Evolutionary conservation across 2,329 filamentous ascomycete genomes (phyloP), one percentile per base, ranked within the genome.

Genomic region (Lizonia empirigonia): DNA sequence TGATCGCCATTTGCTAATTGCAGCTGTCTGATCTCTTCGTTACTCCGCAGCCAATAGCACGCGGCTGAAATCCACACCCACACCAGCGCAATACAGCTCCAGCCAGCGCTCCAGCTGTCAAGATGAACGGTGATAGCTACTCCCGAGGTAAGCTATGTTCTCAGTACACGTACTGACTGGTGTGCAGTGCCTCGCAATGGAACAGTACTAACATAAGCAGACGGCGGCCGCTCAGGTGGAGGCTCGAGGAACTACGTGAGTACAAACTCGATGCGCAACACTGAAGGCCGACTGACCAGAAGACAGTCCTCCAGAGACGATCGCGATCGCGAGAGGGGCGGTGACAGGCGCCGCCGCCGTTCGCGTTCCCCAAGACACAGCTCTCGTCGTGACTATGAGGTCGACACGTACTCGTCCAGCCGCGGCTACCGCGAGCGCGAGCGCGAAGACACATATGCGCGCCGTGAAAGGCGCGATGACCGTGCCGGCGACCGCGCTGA

Each of bases 351-450:
- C 64, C 82, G 81, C 58, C 83, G 91, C 76, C 88, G 93, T 59
- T 96, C 92, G 55, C 86, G 93, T 70, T 97, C 93, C 15, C 92
- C 92, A 50, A 86, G 89, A 65, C 86, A 90, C 69, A 57, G 56
- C 22, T 79, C 85, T 60, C 83, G 87, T 50, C 80, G 87, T 62
- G 88, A 94, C 42, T 84, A 83, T 47, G 87, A 90, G 63, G 82
- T 85, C 73, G 91, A 97, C 75, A 86, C 89, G 49, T 97, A 97
- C 77, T 96, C 92, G 16, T 91, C 90, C 5, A 96, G 91, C 75
- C 88, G 93, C 63, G 92, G 88, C 77, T 95, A 96, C 74, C 85
- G 93, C 71, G 93, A 96, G 72, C 83, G 93, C 56, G 93, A 97
- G 77, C 89, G 93, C 56, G 93, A 97, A 75, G 93, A 97, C 64